Base-by-base conservation (phyloP, 73 alveolate genomes). In the Tetrahymena thermophila region DNA sequence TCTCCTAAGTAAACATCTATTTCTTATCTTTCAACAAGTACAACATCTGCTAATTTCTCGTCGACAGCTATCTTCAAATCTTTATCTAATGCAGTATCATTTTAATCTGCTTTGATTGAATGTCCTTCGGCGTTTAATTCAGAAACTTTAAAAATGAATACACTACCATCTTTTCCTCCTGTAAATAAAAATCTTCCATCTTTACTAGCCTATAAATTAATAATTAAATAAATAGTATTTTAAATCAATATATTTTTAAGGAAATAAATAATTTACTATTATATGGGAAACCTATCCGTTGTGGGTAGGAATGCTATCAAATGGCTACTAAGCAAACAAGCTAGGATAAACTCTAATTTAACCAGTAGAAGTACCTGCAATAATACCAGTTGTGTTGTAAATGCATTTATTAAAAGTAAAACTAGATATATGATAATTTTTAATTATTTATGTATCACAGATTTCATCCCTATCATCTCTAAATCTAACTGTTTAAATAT, bases 41-140 rank as follows among this genome's bases (percentile, higher is more conserved):
- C 98, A 35, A 98, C 97, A 96, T 98, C 99, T 37, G 99, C 99
- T 23, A 98, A 97, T 31, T 95, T 98, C 35, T 97, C 98, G 96
- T 98, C 99, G 5, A 98, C 99, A 19, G 96, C 97, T 23, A 96
- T 98, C 19, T 95, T 95, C 94, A 96, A 94, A 31, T 96, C 94
- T 44, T 96, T 94, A 94, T 85, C 93, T 35, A 96, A 95, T 34
- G 95, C 98, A 16, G 95, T 96, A 83, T 96, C 97, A 34, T 94
- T 85, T 84, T 57, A 85, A 42, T 94, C 97, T 89, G 94, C 95
- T 96, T 94, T 95, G n/a, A 28, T 94, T 16, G 44, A 94, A 35
- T 85, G 97, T 57, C 94, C 95, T 97, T 95, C 96, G 35, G 85
- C 93, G 4, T 94, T 44, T 14, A 97, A 71, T 96, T 97, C 99